Conservation (phyloP, 2,329 filamentous ascomycete species). For the Paraphoma chrysanthemicola region DNA sequence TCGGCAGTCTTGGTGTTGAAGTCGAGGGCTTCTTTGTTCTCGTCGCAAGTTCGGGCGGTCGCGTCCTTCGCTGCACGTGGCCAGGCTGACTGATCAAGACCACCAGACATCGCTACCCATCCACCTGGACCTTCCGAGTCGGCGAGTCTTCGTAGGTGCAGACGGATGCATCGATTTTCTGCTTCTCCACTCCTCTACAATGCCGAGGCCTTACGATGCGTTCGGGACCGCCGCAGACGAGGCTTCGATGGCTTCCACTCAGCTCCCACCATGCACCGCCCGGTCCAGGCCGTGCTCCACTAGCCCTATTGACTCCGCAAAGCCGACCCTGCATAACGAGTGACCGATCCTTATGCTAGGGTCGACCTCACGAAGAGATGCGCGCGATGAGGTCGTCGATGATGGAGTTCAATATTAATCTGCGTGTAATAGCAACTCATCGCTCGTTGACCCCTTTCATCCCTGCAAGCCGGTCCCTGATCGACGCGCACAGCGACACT, state of each 20-base stretch:
- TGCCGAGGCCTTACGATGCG: background rate
- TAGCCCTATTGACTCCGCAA: background rate
- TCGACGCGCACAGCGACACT: background rate
- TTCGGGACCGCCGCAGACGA: background rate
- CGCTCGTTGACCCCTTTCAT: background rate
- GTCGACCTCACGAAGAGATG: background rate
- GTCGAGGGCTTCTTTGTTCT: no score
- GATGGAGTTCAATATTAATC: background rate
- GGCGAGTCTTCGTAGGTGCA: background rate
- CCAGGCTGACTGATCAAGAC: background rate
- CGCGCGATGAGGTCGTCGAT: background rate
- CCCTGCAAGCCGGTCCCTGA: slow-evolving; percentile 1
- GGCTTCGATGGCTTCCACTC: slow-evolving; percentile 5
- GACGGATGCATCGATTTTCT: background rate
- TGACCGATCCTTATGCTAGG: background rate
- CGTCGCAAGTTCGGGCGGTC: no score
- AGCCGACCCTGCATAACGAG: background rate
- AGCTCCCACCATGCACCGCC: slow-evolving; percentile 2
- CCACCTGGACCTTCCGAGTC: background rate
- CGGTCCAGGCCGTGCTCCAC: slow-evolving; percentile 4
- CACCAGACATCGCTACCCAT: background rate
- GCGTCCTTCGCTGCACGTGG: no score
- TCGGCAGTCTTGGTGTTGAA: background rate
- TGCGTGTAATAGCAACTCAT: background rate
- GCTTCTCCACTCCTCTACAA: background rate